Conservation (phyloP, 371 early-diverging fungal genomes). For the Mucor racemosus region DNA sequence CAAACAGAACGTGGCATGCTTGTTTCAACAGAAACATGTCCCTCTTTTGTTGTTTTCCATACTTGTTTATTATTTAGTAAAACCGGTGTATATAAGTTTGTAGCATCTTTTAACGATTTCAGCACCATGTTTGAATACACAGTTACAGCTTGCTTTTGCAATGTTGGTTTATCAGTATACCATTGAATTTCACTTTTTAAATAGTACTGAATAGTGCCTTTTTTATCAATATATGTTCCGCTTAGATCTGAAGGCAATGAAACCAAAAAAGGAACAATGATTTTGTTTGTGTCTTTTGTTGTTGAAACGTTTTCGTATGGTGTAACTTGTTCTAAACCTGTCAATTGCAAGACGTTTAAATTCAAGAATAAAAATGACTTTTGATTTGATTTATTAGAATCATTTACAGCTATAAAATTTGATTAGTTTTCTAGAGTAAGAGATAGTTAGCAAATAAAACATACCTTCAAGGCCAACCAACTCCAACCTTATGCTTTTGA, state of each 20-base stretch:
- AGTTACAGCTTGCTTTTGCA: neutral
- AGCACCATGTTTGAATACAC: conserved; percentile 6
- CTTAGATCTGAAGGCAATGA: conserved; percentile 16
- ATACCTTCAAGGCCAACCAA: conserved; percentile 34
- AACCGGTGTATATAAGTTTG: conserved; percentile 1
- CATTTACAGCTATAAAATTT: conserved; percentile 4
- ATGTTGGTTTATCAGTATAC: conserved; percentile 14
- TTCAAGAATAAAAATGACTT: neutral
- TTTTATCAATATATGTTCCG: conserved; percentile 33
- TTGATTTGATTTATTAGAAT: neutral
- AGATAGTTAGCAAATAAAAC: neutral
- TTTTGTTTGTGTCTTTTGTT: conserved; percentile 3
- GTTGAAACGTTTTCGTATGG: neutral
- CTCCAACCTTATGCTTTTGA: conserved; percentile 9
- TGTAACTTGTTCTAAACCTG: neutral
- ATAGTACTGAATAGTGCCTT: conserved; percentile 33
- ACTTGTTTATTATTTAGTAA: conserved; percentile 1
- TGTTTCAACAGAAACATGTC: conserved; percentile 21
- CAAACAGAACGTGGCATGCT: conserved; percentile 33
- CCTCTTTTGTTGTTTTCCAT: conserved; percentile 9
- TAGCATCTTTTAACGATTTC: conserved; percentile 13
- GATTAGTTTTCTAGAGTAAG: neutral
- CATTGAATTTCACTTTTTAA: conserved; percentile 21
- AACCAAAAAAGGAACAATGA: conserved; percentile 8
- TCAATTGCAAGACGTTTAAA: neutral